Percentiles rank a stretch among this genome's conserved stretches.
Conservation (phyloP, 2,329 filamentous ascomycete species). For the Samsoniella hepiali region DNA sequence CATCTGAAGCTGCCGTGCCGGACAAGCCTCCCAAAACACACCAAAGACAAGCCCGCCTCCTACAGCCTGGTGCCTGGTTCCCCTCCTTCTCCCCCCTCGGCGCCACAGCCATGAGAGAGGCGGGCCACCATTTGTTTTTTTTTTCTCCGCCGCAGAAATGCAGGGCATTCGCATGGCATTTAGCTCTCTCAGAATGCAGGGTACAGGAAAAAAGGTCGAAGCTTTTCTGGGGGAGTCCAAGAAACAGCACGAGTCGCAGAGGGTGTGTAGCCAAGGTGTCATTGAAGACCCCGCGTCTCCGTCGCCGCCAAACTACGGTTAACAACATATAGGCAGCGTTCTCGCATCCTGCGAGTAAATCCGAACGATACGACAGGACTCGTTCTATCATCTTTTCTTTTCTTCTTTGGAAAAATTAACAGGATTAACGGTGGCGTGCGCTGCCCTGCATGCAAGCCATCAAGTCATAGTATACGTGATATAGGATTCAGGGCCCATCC, state of each 20-base stretch:
- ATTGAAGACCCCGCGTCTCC: background rate
- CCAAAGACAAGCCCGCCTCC: background rate
- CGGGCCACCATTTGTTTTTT: background rate
- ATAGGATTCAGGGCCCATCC: background rate
- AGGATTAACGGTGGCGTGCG: slow-evolving; percentile 5
- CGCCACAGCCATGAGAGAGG: background rate
- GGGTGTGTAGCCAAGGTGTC: background rate
- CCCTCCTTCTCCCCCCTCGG: background rate
- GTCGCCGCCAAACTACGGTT: background rate
- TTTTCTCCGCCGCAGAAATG: background rate
- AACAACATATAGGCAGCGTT: background rate
- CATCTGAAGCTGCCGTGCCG: slow-evolving; percentile 4
- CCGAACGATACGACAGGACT: background rate
- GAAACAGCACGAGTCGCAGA: slow-evolving; percentile 13
- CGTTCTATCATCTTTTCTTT: background rate
- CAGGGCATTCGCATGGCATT: background rate
- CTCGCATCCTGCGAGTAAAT: background rate
- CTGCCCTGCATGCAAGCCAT: slow-evolving; percentile 3
- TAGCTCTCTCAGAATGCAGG: background rate
- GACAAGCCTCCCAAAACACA: slow-evolving; percentile 9
- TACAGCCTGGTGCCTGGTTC: background rate
- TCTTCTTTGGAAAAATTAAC: background rate
- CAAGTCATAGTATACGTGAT: background rate
- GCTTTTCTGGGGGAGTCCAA: background rate
- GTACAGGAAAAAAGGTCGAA: background rate